phyloP scores from a whole-genome alignment of 2,329 filamentous ascomycete species.

The Talaromyces sp. region DNA sequence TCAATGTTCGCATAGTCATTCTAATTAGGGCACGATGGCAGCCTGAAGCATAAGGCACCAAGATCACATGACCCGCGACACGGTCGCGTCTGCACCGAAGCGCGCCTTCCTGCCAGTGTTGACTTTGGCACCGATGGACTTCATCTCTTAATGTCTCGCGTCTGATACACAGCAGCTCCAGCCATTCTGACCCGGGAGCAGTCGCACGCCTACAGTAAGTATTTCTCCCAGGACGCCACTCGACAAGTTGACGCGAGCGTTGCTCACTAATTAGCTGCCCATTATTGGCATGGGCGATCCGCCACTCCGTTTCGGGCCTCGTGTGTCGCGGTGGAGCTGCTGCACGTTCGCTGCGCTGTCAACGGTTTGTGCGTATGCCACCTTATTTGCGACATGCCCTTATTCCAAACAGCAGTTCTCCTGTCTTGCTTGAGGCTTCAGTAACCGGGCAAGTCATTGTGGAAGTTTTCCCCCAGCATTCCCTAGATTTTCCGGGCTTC shows the following conservation, averaged over 20 bases:
- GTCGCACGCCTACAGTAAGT: background rate
- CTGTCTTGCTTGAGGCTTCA: background rate
- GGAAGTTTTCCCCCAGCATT: background rate
- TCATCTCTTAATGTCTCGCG: background rate
- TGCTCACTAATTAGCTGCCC: background rate
- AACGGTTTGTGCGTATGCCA: background rate
- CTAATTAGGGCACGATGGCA: background rate
- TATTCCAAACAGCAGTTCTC: background rate
- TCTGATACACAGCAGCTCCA: background rate
- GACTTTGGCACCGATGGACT: background rate
- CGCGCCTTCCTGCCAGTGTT: background rate
- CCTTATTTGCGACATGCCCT: background rate
- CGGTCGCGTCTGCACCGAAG: conserved; percentile 4
- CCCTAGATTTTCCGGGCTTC: background rate
- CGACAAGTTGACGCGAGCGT: background rate
- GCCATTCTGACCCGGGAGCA: background rate
- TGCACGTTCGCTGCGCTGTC: background rate
- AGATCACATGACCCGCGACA: conserved; percentile 8
- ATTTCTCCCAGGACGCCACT: background rate
- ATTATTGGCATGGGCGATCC: background rate
- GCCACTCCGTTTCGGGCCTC: background rate
- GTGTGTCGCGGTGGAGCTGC: background rate
- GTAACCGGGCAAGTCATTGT: conserved; percentile 7
- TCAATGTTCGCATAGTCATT: background rate
- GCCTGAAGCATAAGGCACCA: conserved; percentile 1